These are phyloP conservation scores for Plasmodium adleri DNA, from an alignment of 169 alveolate species.

Conservation along the genomic window DNA sequence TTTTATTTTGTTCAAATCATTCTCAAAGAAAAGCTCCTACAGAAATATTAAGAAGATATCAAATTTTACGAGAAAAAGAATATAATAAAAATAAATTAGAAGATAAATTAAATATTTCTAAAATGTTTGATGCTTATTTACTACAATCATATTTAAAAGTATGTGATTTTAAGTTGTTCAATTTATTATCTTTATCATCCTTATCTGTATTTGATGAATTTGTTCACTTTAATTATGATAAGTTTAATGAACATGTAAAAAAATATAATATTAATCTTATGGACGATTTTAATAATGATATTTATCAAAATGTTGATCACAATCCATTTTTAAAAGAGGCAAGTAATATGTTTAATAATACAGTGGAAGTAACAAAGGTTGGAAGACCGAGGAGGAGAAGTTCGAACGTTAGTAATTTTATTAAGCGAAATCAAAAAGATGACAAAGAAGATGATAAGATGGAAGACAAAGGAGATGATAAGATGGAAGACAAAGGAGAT, in stretches of 20 bases:
- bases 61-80: slow-evolving; percentile 79
- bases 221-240: slow-evolving; percentile 46
- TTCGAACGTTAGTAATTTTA: not conserved
- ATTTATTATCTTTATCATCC: slow-evolving; percentile 59
- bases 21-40: slow-evolving; percentile 87
- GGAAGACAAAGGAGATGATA: not conserved
- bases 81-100: slow-evolving; percentile 77
- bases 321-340: slow-evolving; percentile 15
- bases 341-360: slow-evolving; percentile 2
- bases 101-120: slow-evolving; percentile 52
- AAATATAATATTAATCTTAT: slow-evolving; percentile 3
- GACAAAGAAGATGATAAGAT: not conserved
- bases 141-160: slow-evolving; percentile 63
- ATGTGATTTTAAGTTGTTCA: slow-evolving; percentile 57
- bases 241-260: slow-evolving; percentile 20
- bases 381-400: not conserved
- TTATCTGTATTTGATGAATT: slow-evolving; percentile 48
- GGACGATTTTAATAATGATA: slow-evolving; percentile 50
- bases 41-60: slow-evolving; percentile 84
- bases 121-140: slow-evolving; percentile 66
- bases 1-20: slow-evolving; percentile 84
- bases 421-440: not conserved
- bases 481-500: not conserved
- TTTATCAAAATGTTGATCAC: slow-evolving; percentile 37
- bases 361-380: not conserved